phyloP scores from a whole-genome alignment of 2,329 filamentous ascomycete species.

The Pleomassaria siparia region DNA sequence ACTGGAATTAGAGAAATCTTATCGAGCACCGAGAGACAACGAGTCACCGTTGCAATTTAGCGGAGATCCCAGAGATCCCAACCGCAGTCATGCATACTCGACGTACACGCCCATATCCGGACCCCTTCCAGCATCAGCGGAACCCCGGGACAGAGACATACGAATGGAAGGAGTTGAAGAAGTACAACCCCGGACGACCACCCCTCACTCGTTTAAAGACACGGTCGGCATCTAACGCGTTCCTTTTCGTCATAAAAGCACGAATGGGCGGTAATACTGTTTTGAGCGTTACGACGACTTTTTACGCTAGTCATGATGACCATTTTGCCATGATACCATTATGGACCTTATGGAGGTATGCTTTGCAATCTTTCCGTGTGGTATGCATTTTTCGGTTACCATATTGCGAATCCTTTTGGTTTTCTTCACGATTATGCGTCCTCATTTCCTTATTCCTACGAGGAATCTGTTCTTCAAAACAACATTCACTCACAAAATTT shows the following conservation, averaged over 20 bases:
- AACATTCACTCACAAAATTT: constrained; percentile 20
- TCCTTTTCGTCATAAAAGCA: constrained; percentile 42
- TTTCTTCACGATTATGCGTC: constrained; percentile 12
- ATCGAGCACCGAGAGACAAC: constrained; percentile 27
- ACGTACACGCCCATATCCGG: constrained; percentile 41
- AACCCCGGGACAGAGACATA: constrained; percentile 32
- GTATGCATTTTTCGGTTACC: constrained; percentile 28
- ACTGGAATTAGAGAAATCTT: constrained; percentile 34
- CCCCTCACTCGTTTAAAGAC: constrained; percentile 47
- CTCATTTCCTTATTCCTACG: constrained; percentile 8
- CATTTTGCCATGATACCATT: constrained; percentile 36
- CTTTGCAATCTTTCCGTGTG: constrained; percentile 32
- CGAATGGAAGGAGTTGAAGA: constrained; percentile 44
- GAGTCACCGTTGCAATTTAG: constrained; percentile 35
- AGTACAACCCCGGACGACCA: constrained; percentile 41
- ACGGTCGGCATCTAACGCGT: constrained; percentile 46
- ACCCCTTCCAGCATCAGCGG: constrained; percentile 35
- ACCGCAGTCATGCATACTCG: constrained; percentile 32
- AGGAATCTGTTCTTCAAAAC: constrained; percentile 6
- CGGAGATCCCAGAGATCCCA: constrained; percentile 24
- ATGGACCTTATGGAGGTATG: constrained; percentile 39
- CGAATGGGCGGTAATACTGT: constrained; percentile 40
- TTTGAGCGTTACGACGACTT: constrained; percentile 43
- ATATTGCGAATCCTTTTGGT: constrained; percentile 23
- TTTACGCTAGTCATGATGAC: constrained; percentile 44